phyloP scores from a whole-genome alignment of 2,329 filamentous ascomycete species.

The Calonectria pseudoturangicola region DNA sequence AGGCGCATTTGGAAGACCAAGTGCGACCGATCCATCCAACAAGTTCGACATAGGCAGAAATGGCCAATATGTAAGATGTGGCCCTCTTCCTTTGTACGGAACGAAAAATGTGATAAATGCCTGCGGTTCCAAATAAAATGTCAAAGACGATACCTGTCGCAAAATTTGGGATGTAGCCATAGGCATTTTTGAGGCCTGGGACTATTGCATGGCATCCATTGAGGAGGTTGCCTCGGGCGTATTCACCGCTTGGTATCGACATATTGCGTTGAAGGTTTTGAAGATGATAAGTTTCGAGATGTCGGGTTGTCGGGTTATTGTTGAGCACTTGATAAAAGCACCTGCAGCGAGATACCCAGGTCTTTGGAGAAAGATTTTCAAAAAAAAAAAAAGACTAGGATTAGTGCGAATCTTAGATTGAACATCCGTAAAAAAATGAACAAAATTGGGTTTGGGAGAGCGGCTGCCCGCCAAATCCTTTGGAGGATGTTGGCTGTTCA shows the following conservation, averaged over 20 bases:
- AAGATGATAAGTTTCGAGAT: not conserved
- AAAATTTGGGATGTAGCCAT: constrained; percentile 48
- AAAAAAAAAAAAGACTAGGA: not conserved
- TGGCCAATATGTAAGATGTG: constrained; percentile 46
- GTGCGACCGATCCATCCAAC: constrained; percentile 26
- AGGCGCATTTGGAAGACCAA: constrained; percentile 26
- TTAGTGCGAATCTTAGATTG: not conserved
- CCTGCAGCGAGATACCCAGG: not conserved
- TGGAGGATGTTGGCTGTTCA: not conserved
- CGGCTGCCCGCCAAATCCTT: not conserved
- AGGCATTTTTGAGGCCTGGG: constrained; percentile 46
- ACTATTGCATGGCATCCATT: constrained; percentile 45
- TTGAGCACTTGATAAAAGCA: not conserved
- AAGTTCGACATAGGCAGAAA: constrained; percentile 41
- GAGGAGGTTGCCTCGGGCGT: constrained; percentile 48
- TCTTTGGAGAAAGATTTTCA: not conserved
- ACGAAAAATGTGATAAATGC: constrained; percentile 45
- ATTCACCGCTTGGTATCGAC: constrained; percentile 42
- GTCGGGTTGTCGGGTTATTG: not conserved
- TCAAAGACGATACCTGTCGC: constrained; percentile 47
- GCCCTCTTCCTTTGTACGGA: constrained; percentile 47
- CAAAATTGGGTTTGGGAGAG: not conserved
- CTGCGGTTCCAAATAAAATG: constrained; percentile 42
- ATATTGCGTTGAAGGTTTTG: constrained; percentile 21
- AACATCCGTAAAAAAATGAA: not conserved